Conservation (phyloP, 176 grass and related monocot genomes). For the Aegilops sharonensis region DNA sequence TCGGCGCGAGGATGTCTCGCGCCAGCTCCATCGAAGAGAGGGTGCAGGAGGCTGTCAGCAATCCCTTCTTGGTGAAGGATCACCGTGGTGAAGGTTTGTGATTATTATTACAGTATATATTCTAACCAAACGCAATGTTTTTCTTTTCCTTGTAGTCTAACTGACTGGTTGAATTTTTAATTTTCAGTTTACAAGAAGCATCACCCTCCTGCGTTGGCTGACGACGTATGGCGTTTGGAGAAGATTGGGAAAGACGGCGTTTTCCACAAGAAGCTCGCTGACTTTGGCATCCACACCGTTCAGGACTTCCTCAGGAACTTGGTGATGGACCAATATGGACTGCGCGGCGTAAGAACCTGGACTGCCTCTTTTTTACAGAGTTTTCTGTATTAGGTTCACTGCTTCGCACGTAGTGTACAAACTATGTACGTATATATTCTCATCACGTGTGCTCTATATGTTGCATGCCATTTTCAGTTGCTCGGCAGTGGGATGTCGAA, state of each 20-base stretch:
- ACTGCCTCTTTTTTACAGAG: not conserved
- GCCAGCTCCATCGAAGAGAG: conserved; percentile 44
- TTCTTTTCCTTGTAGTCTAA: not conserved
- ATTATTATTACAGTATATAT: not conserved
- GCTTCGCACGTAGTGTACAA: not conserved
- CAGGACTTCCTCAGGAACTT: conserved; percentile 83
- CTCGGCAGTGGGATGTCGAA: conserved; percentile 84
- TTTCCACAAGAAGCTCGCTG: conserved; percentile 79
- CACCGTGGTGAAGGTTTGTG: conserved; percentile 91
- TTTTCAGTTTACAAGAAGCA: conserved; percentile 82
- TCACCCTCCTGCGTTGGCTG: conserved; percentile 61
- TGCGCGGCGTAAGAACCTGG: conserved; percentile 54
- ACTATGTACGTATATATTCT: not conserved
- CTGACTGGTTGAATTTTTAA: not conserved
- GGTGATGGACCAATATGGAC: conserved; percentile 59
- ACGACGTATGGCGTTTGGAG: conserved; percentile 81
- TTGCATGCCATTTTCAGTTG: conserved; percentile 32
- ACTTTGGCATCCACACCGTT: conserved; percentile 63
- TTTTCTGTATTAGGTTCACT: not conserved
- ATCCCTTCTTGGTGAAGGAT: conserved; percentile 86
- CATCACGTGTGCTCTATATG: not conserved
- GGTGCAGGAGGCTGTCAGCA: conserved; percentile 76
- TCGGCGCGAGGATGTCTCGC: conserved; percentile 63
- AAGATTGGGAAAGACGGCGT: conserved; percentile 89
- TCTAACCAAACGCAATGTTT: not conserved